These are phyloP conservation scores for Vicia villosa DNA, from an alignment of 306 rosid species.

Conservation along the genomic window DNA sequence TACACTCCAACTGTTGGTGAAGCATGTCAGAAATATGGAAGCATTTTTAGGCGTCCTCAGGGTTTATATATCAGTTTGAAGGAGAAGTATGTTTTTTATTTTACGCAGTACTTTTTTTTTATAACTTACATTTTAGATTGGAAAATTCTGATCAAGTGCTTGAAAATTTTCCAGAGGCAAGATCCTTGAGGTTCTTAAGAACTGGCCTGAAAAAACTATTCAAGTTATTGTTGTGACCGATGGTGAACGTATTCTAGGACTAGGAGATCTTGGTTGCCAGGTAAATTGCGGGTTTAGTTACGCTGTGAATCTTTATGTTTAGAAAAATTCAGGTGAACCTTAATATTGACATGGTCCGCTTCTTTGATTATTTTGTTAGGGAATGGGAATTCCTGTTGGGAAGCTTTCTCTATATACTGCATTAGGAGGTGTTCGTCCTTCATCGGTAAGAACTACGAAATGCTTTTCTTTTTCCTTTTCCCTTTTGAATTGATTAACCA, in stretches of 20 bases:
- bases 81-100: slow-evolving; percentile 63
- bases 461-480: slow-evolving; percentile 11
- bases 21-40: slow-evolving; percentile 97
- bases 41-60: slow-evolving; percentile 91
- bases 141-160: slow-evolving; percentile 37
- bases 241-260: slow-evolving; percentile 98
- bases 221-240: slow-evolving; percentile 97
- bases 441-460: slow-evolving; percentile 63
- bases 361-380: slow-evolving; percentile 48
- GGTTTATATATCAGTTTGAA: slow-evolving; percentile 92
- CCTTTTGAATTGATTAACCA: not conserved
- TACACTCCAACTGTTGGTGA: slow-evolving; percentile 98
- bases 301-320: not conserved
- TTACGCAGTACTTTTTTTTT: not conserved
- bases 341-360: slow-evolving; percentile 7
- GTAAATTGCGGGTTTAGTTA: slow-evolving; percentile 33
- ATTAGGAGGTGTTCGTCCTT: slow-evolving; percentile 94
- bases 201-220: slow-evolving; percentile 86
- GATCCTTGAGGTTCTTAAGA: slow-evolving; percentile 87
- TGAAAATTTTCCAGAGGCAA: slow-evolving; percentile 68
- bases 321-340: not conserved
- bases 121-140: slow-evolving; percentile 26
- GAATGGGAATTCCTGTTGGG: slow-evolving; percentile 99
- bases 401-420: slow-evolving; percentile 96
- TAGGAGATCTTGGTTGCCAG: slow-evolving; percentile 99